Conservation (phyloP, 306 rosid genomes). For the Hippophae tibetana region DNA sequence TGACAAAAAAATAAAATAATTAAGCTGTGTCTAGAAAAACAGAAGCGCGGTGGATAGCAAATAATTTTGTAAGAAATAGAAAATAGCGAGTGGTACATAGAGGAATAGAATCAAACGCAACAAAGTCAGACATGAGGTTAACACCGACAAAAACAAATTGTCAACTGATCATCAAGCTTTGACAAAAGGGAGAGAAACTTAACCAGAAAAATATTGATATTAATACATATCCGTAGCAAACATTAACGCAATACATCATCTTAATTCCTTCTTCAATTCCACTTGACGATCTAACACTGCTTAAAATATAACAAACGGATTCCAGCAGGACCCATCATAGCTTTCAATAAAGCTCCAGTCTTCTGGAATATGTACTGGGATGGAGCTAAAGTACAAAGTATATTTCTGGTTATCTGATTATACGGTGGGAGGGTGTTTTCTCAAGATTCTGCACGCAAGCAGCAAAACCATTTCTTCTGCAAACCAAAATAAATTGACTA, state of each 20-base stretch:
- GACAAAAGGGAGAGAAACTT: background rate
- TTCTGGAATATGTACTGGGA: conserved; percentile 28
- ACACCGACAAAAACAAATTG: too few relatives aligned
- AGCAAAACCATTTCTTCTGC: conserved; percentile 90
- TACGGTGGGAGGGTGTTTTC: conserved; percentile 16
- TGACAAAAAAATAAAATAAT: too few relatives aligned
- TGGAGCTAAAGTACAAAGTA: conserved; percentile 14
- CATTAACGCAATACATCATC: background rate
- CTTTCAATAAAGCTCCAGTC: conserved; percentile 43
- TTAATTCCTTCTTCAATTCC: conserved; percentile 5
- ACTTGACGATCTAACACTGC: conserved; percentile 11
- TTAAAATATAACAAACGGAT: conserved; percentile 19
- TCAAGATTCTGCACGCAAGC: conserved; percentile 48
- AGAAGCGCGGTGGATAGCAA: too few relatives aligned
- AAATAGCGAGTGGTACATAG: too few relatives aligned
- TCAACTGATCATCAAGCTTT: too few relatives aligned
- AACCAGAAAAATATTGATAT: background rate
- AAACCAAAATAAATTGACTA: conserved; percentile 4
- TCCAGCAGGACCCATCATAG: conserved; percentile 48
- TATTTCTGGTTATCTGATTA: background rate
- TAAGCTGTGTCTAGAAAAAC: too few relatives aligned
- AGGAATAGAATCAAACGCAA: too few relatives aligned
- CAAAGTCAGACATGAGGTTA: too few relatives aligned
- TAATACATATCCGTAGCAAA: background rate
- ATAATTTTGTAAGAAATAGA: too few relatives aligned